These are phyloP conservation scores for Leccinum aurantiacum DNA, from an alignment of 768 basidiomycete species.

Conservation along the genomic window DNA sequence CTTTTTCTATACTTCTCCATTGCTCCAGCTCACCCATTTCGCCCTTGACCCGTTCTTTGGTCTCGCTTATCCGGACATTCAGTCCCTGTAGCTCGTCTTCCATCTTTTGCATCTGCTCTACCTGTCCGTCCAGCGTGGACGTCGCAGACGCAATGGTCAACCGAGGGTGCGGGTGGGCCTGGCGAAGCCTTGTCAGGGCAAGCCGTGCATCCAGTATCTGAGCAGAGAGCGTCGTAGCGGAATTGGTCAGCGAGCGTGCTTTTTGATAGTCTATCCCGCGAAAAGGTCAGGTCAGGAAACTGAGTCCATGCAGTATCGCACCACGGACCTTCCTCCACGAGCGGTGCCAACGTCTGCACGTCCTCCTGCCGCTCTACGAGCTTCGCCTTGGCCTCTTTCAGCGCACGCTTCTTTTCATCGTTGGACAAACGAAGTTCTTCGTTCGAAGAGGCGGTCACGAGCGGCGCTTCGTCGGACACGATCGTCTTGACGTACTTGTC, in stretches of 20 bases:
- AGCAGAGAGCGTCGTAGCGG: conserved; percentile 61
- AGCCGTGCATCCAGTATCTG: conserved; percentile 84
- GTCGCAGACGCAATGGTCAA: conserved; percentile 76
- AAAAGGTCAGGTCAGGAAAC: background rate
- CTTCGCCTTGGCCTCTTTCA: conserved; percentile 64
- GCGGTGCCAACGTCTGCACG: conserved; percentile 59
- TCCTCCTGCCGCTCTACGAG: conserved; percentile 64
- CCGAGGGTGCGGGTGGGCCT: conserved; percentile 77
- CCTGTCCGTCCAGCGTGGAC: conserved; percentile 70
- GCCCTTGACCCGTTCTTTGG: conserved; percentile 63
- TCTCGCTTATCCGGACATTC: conserved; percentile 48
- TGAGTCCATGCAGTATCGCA: background rate
- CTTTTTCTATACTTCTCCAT: conserved; percentile 62
- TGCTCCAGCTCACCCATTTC: conserved; percentile 56
- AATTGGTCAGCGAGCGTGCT: conserved; percentile 50
- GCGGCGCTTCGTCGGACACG: conserved; percentile 81
- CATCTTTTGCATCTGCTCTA: conserved; percentile 75
- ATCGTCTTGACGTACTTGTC: conserved; percentile 85
- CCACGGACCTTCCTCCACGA: conserved; percentile 65
- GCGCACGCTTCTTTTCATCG: conserved; percentile 64
- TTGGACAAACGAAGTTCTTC: conserved; percentile 59
- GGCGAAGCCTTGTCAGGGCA: conserved; percentile 74
- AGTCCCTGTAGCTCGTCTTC: conserved; percentile 61
- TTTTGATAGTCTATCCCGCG: conserved; percentile 53
- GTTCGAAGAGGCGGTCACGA: conserved; percentile 79